phyloP scores from a whole-genome alignment of 441 rosid species.

The Eutrema salsugineum region DNA sequence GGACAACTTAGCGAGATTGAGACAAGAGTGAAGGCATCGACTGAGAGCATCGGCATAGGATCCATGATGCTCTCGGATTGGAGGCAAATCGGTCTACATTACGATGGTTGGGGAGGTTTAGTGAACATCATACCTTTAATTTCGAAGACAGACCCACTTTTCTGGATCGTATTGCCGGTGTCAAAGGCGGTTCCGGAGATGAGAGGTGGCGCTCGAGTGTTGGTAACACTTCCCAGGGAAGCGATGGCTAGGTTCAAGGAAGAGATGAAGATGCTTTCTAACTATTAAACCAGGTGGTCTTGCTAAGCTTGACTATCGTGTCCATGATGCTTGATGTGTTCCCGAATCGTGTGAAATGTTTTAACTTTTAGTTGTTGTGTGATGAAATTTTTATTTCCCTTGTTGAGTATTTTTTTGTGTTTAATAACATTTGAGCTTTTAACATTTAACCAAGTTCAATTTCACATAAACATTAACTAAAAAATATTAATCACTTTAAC shows the following conservation, averaged over 20 bases:
- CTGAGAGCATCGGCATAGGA: too few relatives aligned
- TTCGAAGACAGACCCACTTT: constrained; percentile 9
- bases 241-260: constrained; percentile 20
- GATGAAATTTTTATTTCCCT: too few relatives aligned
- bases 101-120: constrained; percentile 33
- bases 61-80: constrained; percentile 27
- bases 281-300: neutral
- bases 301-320: too few relatives aligned
- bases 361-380: too few relatives aligned
- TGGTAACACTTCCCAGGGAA: constrained; percentile 35
- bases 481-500: too few relatives aligned
- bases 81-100: constrained; percentile 34
- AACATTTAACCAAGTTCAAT: too few relatives aligned
- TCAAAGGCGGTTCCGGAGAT: constrained; percentile 17
- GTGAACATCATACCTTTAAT: constrained; percentile 35
- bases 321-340: too few relatives aligned
- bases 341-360: too few relatives aligned
- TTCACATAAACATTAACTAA: too few relatives aligned
- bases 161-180: constrained; percentile 35
- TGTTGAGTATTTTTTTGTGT: too few relatives aligned
- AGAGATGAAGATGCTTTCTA: neutral
- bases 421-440: too few relatives aligned
- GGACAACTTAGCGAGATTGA: constrained; percentile 12
- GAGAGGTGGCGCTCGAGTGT: constrained; percentile 38
- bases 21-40: neutral